Percentiles rank a stretch among this genome's conserved stretches.
Evolutionary conservation across 2,329 filamentous ascomycete genomes (phyloP).

Genomic region (Sordariomycetes sp.): DNA sequence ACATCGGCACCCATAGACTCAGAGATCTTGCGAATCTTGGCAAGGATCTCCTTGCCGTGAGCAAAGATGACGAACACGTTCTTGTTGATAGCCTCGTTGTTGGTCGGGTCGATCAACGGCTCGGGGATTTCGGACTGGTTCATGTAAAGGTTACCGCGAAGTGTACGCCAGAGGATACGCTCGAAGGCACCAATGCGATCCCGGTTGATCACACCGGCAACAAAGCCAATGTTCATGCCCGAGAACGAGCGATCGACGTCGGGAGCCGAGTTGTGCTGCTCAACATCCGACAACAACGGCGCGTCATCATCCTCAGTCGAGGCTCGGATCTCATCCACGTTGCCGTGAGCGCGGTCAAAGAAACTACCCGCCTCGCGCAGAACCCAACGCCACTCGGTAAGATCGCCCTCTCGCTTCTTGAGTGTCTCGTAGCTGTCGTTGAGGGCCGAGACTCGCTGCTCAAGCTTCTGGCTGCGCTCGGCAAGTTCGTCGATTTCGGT

Average conservation of each 20-base stretch:
- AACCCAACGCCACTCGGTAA: slow-evolving; percentile 98
- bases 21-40: slow-evolving; percentile 98
- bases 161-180: slow-evolving; percentile 92
- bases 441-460: slow-evolving; percentile 81
- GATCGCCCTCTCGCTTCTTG: slow-evolving; percentile 93
- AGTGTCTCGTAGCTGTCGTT: slow-evolving; percentile 98
- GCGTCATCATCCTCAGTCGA: slow-evolving; percentile 89
- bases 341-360: slow-evolving; percentile 92
- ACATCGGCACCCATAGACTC: slow-evolving; percentile 93
- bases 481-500: slow-evolving; percentile 94
- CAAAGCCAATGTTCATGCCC: slow-evolving; percentile 98
- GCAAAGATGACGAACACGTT: slow-evolving; percentile 99
- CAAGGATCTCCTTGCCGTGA: slow-evolving; percentile 94
- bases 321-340: slow-evolving; percentile 91
- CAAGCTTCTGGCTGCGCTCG: slow-evolving; percentile 84
- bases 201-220: slow-evolving; percentile 88
- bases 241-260: slow-evolving; percentile 82
- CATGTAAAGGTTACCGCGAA: slow-evolving; percentile 98
- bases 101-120: slow-evolving; percentile 81
- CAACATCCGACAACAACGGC: slow-evolving; percentile 84
- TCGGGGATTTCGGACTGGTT: slow-evolving; percentile 98
- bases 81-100: slow-evolving; percentile 88
- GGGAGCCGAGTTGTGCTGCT: slow-evolving; percentile 61
- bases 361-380: slow-evolving; percentile 92
- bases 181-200: slow-evolving; percentile 94